Evolutionary conservation across 768 basidiomycete species (phyloP), one percentile per base, ranked within the genome.

Genomic region (Kwoniella botswanensis): DNA sequence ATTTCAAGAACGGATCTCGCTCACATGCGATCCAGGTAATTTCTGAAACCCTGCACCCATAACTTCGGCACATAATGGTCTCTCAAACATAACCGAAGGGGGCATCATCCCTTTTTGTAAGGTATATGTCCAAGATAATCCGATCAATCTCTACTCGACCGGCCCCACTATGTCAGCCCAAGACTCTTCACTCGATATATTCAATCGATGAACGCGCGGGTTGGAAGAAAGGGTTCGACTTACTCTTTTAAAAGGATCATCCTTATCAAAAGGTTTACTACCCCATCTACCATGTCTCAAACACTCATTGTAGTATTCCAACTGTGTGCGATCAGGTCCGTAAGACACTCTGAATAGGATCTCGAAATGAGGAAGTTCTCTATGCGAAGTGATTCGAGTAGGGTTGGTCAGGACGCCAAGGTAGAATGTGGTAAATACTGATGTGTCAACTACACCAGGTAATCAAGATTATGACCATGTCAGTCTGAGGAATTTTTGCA

Each of bases 41-140:
- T 91, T 92, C 41, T 90, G 91, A 76, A 93, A 95, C 1, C 93
- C 91, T 4, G 91, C 93, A 13, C 93, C 93, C 70, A 88, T 89
- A 4, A 95, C 77, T 75, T 94, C 93, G 2, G 86, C 89, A 4
- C 92, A 85, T 17, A 93, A 76, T 1, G 93, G 93, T 35, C 84
- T 84, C 12, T 84, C 82, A 26, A 95, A 84, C 68, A 94, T 79
- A 3, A 89, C 82, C 0, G 84, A 79, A 4, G 93, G 93, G 2
- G 84, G 84, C 0, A 81, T 69, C 18, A 91, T 84, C 0, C 86
- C 86, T 4, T 79, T 76, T 21, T 86, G 86, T 18, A 92, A 65
- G 0, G 84, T 84, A 75, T 88, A 88, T 0, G 87, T 87, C 80
- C 89, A 93, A 0, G 87, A 84, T n/a, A 91, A 83, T 22, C 73